Evolutionary conservation across 441 rosid genomes (phyloP).

Genomic region (Lepidium campestre): DNA sequence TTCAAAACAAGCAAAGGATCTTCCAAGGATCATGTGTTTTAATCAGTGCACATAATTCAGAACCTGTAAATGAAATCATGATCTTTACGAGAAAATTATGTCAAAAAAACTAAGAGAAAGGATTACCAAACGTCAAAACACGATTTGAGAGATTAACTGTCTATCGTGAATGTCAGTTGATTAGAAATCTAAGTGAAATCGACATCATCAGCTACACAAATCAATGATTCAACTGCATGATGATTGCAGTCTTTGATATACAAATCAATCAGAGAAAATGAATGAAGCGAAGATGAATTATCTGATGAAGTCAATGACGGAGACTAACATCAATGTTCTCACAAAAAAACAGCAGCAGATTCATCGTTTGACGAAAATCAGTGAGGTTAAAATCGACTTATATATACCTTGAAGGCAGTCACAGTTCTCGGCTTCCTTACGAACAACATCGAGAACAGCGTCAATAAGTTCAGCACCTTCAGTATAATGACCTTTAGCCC

Average conservation of each 20-base stretch:
- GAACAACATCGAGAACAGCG: constrained; percentile 87
- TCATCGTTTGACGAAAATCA: too few relatives aligned
- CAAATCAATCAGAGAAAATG: too few relatives aligned
- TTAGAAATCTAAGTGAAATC: neutral
- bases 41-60: neutral
- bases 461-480: constrained; percentile 91
- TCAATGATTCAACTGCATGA: neutral
- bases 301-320: neutral
- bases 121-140: neutral
- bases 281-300: neutral
- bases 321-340: neutral
- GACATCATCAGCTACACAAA: neutral
- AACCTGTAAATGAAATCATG: neutral
- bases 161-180: neutral
- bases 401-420: constrained; percentile 84
- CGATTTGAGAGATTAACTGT: neutral
- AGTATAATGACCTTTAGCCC: constrained; percentile 76
- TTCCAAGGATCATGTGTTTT: neutral
- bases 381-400: too few relatives aligned
- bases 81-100: neutral
- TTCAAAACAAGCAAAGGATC: neutral
- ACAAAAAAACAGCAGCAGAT: neutral
- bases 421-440: constrained; percentile 91
- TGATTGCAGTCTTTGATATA: too few relatives aligned
- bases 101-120: neutral